These are phyloP conservation scores for Hygrophorus russula DNA, from an alignment of 768 basidiomycete genomes.

Conservation along the genomic window DNA sequence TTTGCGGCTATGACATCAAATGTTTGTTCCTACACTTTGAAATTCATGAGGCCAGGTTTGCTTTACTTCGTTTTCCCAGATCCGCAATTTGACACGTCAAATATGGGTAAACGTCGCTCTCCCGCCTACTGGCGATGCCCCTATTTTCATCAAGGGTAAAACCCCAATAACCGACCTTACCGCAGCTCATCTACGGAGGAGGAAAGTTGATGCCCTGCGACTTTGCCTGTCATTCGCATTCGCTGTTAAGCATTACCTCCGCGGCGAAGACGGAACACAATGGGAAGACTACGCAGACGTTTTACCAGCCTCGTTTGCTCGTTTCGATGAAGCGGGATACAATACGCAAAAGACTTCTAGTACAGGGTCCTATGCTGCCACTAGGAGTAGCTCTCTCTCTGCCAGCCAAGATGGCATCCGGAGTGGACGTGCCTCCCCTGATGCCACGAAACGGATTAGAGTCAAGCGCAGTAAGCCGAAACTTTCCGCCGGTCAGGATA, in stretches of 20 bases:
- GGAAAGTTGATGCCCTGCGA: constrained; percentile 62
- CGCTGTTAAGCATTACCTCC: constrained; percentile 74
- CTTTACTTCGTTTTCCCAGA: constrained; percentile 10
- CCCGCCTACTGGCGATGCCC: constrained; percentile 40
- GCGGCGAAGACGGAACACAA: constrained; percentile 69
- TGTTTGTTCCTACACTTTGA: constrained; percentile 1
- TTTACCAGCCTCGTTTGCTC: constrained; percentile 49
- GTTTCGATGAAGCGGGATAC: constrained; percentile 32
- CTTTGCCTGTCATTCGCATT: constrained; percentile 62
- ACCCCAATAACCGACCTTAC: constrained; percentile 34
- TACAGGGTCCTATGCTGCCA: constrained; percentile 32
- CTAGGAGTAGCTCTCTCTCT: constrained; percentile 17
- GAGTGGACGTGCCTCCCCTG: constrained; percentile 26
- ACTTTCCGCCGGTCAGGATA: constrained; percentile 24
- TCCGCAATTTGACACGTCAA: constrained; percentile 66
- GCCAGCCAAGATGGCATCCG: constrained; percentile 15
- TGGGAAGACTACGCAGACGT: constrained; percentile 58
- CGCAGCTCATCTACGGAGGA: constrained; percentile 39
- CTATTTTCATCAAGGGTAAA: constrained; percentile 38
- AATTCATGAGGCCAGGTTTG: neutral
- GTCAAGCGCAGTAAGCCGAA: constrained; percentile 62
- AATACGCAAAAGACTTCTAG: constrained; percentile 20
- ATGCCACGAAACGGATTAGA: constrained; percentile 59
- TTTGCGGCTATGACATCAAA: constrained; percentile 65
- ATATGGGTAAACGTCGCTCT: constrained; percentile 73